Percentiles rank a stretch among this genome's conserved stretches.
Conservation (phyloP, 2,329 filamentous ascomycete genomes). For the Aspergillus spinulosporus region DNA sequence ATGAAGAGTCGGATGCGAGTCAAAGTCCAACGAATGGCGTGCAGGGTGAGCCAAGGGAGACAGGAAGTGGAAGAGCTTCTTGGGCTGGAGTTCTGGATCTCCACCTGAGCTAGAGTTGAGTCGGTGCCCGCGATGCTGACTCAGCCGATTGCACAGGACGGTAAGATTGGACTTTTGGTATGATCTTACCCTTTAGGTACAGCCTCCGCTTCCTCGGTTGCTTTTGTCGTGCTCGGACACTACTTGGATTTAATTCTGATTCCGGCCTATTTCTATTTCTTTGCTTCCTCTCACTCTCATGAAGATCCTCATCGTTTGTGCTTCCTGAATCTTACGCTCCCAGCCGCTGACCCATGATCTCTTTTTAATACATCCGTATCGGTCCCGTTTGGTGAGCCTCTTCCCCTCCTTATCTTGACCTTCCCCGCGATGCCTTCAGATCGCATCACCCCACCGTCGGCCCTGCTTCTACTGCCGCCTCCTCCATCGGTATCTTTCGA, state of each 20-base stretch:
- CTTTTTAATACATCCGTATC: conserved; percentile 1
- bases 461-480: conserved; percentile 63
- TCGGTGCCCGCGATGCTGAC: conserved; percentile 21
- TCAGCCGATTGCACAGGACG: conserved; percentile 17
- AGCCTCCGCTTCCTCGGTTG: conserved; percentile 5
- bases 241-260: not conserved
- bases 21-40: conserved; percentile 8
- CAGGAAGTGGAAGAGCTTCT: conserved; percentile 1
- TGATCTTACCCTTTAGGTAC: not conserved
- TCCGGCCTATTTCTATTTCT: not conserved
- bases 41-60: not conserved
- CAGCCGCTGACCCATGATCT: not conserved
- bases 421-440: conserved; percentile 28
- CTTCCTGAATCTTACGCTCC: no score
- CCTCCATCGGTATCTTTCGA: conserved; percentile 56
- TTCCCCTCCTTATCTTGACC: conserved; percentile 6
- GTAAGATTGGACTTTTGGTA: not conserved
- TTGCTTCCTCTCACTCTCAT: not conserved
- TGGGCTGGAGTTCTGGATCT: conserved; percentile 1
- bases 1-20: not conserved
- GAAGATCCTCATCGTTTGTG: no score
- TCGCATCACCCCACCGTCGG: conserved; percentile 26
- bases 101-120: not conserved
- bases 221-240: not conserved
- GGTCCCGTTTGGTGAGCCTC: not conserved